Evolutionary conservation across 129 eudicot genomes (phyloP).

Genomic region (Saposhnikovia divaricata): DNA sequence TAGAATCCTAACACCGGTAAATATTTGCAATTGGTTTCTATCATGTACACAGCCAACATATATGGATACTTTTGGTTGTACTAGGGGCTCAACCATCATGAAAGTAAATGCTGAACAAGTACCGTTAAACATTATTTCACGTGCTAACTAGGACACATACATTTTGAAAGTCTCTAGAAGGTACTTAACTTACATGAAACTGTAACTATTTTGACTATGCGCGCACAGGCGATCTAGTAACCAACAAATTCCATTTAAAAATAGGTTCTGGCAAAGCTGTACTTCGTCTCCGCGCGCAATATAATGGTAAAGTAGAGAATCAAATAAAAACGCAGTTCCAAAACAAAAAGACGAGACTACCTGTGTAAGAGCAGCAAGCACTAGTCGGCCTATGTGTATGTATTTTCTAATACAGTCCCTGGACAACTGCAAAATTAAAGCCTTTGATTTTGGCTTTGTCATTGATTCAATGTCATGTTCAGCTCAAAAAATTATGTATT

Average conservation of each 20-base stretch:
- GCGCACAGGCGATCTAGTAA: background rate
- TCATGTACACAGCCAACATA: no score
- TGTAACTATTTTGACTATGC: background rate
- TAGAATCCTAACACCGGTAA: no score
- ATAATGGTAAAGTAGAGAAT: background rate
- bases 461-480: background rate
- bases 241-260: background rate
- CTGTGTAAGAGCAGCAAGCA: background rate
- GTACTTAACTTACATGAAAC: background rate
- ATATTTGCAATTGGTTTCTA: no score
- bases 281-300: background rate
- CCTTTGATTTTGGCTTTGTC: constrained; percentile 4
- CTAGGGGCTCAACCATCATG: background rate
- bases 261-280: background rate
- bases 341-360: background rate
- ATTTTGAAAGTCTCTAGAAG: background rate
- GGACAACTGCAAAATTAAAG: background rate
- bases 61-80: background rate
- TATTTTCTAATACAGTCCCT: background rate
- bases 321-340: background rate
- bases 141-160: background rate
- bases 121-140: background rate
- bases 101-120: background rate
- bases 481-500: background rate
- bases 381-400: background rate